Conservation (phyloP, 257 asterid genomes). For the Thymus mandschuricus region DNA sequence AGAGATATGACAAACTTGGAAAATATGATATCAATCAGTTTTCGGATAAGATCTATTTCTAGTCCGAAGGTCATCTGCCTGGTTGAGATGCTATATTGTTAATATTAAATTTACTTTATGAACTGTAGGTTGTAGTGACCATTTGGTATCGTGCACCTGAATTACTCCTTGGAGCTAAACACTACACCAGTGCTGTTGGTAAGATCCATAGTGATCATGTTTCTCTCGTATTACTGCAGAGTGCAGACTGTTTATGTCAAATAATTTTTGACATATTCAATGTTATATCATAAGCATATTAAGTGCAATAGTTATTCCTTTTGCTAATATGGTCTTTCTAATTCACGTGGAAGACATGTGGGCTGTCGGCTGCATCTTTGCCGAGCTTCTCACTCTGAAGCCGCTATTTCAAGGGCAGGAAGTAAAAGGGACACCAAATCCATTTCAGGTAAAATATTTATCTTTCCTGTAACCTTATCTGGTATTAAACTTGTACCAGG, state of each 20-base stretch:
- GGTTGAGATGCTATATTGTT: constrained; percentile 21
- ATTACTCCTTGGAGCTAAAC: constrained; percentile 95
- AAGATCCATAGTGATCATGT: constrained; percentile 34
- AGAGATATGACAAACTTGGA: constrained; percentile 16
- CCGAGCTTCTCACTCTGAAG: constrained; percentile 95
- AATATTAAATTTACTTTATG: constrained; percentile 26
- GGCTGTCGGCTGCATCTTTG: constrained; percentile 99
- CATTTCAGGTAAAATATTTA: constrained; percentile 74
- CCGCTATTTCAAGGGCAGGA: constrained; percentile 99
- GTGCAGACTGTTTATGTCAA: constrained; percentile 19
- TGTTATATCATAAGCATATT: constrained; percentile 24
- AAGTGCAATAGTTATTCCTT: constrained; percentile 17
- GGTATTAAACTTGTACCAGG: constrained; percentile 11
- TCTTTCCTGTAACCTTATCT: constrained; percentile 26
- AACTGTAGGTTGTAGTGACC: constrained; percentile 91
- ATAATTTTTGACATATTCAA: background rate
- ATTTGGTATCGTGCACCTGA: constrained; percentile 99
- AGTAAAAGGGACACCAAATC: constrained; percentile 94
- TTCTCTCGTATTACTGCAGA: constrained; percentile 22
- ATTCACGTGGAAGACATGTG: constrained; percentile 76
- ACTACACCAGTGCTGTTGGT: constrained; percentile 99
- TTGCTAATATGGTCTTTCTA: constrained; percentile 33
- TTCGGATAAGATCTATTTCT: constrained; percentile 12
- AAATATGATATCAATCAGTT: background rate
- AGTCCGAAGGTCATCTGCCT: constrained; percentile 4